phyloP scores from a whole-genome alignment of 306 rosid species.

The Vicia villosa region DNA sequence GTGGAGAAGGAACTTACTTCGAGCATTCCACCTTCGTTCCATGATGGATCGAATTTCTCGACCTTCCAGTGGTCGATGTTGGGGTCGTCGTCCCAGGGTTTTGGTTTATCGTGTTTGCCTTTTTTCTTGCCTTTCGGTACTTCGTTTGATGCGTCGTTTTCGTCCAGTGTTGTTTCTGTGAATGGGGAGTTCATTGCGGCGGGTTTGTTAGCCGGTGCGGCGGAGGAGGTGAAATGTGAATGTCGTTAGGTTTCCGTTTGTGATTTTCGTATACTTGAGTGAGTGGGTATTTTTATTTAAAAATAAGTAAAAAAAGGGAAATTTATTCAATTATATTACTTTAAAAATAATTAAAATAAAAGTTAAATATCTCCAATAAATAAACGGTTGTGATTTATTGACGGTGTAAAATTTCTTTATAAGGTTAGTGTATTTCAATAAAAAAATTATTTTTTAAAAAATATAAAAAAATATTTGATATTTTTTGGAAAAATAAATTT shows the following conservation, averaged over 20 bases:
- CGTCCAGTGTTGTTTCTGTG: background rate
- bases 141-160: background rate
- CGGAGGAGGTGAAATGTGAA: background rate
- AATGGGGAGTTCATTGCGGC: background rate
- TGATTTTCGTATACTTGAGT: background rate
- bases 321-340: too few relatives aligned
- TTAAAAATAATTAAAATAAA: too few relatives aligned
- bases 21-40: slow-evolving; percentile 90
- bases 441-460: too few relatives aligned
- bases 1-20: slow-evolving; percentile 90
- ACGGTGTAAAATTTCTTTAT: too few relatives aligned
- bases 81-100: slow-evolving; percentile 98
- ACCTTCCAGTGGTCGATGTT: slow-evolving; percentile 81
- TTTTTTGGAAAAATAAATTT: too few relatives aligned
- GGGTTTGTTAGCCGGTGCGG: background rate
- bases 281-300: too few relatives aligned
- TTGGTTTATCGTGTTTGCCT: slow-evolving; percentile 93
- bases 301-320: too few relatives aligned
- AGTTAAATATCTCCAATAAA: too few relatives aligned
- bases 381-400: too few relatives aligned
- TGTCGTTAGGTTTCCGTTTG: background rate
- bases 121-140: slow-evolving; percentile 46
- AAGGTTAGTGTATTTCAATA: too few relatives aligned
- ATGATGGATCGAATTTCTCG: slow-evolving; percentile 79
- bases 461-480: too few relatives aligned